Conservation (phyloP, 2,329 filamentous ascomycete species). For the Penicillium corylophilum region DNA sequence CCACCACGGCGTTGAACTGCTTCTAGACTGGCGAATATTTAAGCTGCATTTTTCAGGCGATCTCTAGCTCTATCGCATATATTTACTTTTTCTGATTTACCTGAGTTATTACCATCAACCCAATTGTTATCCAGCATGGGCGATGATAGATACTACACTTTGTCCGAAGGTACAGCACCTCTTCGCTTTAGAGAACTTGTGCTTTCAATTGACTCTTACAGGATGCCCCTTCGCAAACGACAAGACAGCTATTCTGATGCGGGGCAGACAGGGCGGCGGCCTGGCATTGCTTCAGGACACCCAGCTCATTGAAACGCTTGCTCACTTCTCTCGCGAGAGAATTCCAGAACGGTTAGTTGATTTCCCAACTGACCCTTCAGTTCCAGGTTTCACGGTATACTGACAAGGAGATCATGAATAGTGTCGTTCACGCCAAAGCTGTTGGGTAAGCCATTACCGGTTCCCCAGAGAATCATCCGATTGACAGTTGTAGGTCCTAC, state of each 20-base stretch:
- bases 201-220: not conserved
- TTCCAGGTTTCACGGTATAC: not conserved
- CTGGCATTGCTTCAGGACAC: conserved; percentile 55
- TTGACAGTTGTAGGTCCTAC: conserved; percentile 56
- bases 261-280: conserved; percentile 27
- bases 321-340: conserved; percentile 60
- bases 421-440: conserved; percentile 23
- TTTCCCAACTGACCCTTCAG: no score
- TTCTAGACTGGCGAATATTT: no score
- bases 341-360: conserved; percentile 53
- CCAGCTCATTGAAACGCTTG: conserved; percentile 58
- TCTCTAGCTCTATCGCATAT: no score
- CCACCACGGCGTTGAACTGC: no score
- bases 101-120: not conserved
- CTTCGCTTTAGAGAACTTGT: not conserved
- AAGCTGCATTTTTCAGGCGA: no score
- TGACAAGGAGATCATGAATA: not conserved
- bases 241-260: conserved; percentile 15
- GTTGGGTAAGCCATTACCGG: conserved; percentile 22
- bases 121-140: not conserved
- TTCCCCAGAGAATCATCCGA: conserved; percentile 30
- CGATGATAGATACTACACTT: conserved; percentile 9
- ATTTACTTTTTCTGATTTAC: not conserved
- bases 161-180: conserved; percentile 9
- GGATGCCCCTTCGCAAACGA: conserved; percentile 22